Base-by-base conservation (phyloP, 1,139 yeast genomes). In the Kluyveromyces marxianus region DNA sequence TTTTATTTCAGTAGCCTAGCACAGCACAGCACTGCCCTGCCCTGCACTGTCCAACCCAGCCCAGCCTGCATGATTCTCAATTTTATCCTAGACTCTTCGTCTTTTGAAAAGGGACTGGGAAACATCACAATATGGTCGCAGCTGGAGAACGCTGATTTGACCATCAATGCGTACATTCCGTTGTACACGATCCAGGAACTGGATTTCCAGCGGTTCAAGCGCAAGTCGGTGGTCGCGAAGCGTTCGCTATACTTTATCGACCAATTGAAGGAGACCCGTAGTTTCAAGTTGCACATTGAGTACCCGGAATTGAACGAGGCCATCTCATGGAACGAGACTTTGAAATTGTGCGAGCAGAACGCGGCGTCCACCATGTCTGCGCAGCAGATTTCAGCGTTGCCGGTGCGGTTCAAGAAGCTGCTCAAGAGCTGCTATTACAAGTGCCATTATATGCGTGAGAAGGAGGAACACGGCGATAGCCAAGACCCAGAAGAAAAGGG, bases 31-130 rank as follows among this genome's bases (percentile, higher is more conserved):
- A 8, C 31, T 1, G 8, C 10, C 10, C 10, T 29, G 8, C 31
- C 7, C 10, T 29, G 8, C 31, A 8, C 10, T 29, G 31, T 1
- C 10, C 31, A 8, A 1, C 8, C 7, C 34, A 10, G 34, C 14
- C 14, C 14, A n/a, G 14, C 4, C 27, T 7, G 28, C 25, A 41
- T 41, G 44, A 30, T 30, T 37, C 58, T 60, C 44, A 56, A 62
- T 46, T 61, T 60, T 46, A 58, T 62, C 24, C 44, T 62, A 27
- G 66, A 62, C 41, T 62, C 65, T 4, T 59, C 64, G 7, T 55
- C 64, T 7, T 56, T 62, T 39, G 64, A 62, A 48, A 59, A 56
- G 43, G 66, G 65, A 24, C 44, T 62, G 35, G 66, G 66, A 1
- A 60, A 60, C 46, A 54, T 62, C 35, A 55, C 55, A 41, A 53